These are phyloP conservation scores for Nitzschia putrida DNA, from an alignment of 108 stramenopile genomes.

Conservation along the genomic window DNA sequence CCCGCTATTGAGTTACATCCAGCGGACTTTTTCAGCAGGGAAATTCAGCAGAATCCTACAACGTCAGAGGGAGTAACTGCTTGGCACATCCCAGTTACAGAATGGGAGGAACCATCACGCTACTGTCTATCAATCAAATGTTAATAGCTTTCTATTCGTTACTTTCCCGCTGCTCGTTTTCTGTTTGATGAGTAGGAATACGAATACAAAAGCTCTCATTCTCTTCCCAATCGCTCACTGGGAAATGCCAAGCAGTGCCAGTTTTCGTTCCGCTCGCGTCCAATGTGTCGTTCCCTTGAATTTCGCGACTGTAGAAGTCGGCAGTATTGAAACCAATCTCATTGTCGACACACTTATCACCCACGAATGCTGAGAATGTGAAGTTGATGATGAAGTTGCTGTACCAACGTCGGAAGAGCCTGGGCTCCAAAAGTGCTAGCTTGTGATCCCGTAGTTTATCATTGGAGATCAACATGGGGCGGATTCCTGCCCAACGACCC, in stretches of 20 bases:
- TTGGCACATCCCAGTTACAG: constrained; percentile 86
- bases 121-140: not conserved
- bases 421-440: constrained; percentile 72
- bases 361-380: constrained; percentile 75
- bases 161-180: not conserved
- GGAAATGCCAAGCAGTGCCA: constrained; percentile 80
- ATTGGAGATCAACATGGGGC: constrained; percentile 81
- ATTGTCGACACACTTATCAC: constrained; percentile 56
- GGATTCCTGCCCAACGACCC: constrained; percentile 72
- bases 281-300: constrained; percentile 61
- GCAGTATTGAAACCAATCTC: constrained; percentile 72
- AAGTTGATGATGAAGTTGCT: constrained; percentile 82
- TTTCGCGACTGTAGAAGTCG: constrained; percentile 85
- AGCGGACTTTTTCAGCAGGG: constrained; percentile 85
- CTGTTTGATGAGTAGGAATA: constrained; percentile 38
- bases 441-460: constrained; percentile 89
- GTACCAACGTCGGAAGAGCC: constrained; percentile 82
- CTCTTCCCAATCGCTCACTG: constrained; percentile 76
- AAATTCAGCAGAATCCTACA: constrained; percentile 78
- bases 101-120: constrained; percentile 52
- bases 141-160: not conserved
- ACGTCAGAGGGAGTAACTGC: constrained; percentile 17
- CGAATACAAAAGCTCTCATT: constrained; percentile 71
- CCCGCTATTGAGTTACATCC: constrained; percentile 61
- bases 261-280: not conserved